phyloP scores from a whole-genome alignment of 2,329 filamentous ascomycete genomes.

The Colletotrichum musae region DNA sequence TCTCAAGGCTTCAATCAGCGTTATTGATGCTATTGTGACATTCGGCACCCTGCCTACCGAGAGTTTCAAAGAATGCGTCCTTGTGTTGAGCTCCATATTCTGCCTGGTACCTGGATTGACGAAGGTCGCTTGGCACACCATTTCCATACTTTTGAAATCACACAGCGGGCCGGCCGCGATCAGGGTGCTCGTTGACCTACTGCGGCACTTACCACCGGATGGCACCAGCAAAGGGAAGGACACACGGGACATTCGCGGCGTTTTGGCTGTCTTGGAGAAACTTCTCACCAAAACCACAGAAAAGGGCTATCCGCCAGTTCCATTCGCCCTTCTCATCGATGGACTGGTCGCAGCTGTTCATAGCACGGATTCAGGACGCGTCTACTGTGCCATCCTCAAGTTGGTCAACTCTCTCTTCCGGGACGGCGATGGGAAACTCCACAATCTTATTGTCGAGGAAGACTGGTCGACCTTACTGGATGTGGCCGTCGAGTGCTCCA shows the following conservation, averaged over 20 bases:
- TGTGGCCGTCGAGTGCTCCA: slow-evolving; percentile 70
- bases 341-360: slow-evolving; percentile 68
- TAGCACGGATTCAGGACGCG: slow-evolving; percentile 59
- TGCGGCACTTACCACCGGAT: slow-evolving; percentile 64
- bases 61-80: slow-evolving; percentile 76
- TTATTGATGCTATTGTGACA: slow-evolving; percentile 80
- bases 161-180: slow-evolving; percentile 81
- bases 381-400: slow-evolving; percentile 63
- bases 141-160: slow-evolving; percentile 79
- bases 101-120: slow-evolving; percentile 73
- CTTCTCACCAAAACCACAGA: slow-evolving; percentile 72
- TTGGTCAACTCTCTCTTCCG: slow-evolving; percentile 71
- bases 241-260: slow-evolving; percentile 72
- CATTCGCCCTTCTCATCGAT: slow-evolving; percentile 71
- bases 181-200: slow-evolving; percentile 74
- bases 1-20: slow-evolving; percentile 75
- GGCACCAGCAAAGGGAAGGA: slow-evolving; percentile 65
- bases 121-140: slow-evolving; percentile 77
- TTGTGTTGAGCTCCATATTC: slow-evolving; percentile 80
- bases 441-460: slow-evolving; percentile 72
- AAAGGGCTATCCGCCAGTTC: slow-evolving; percentile 72
- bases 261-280: slow-evolving; percentile 74
- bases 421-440: slow-evolving; percentile 66
- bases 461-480: slow-evolving; percentile 76
- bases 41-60: slow-evolving; percentile 77